phyloP scores from a whole-genome alignment of 768 basidiomycete species.

The Boletus patriciae region DNA sequence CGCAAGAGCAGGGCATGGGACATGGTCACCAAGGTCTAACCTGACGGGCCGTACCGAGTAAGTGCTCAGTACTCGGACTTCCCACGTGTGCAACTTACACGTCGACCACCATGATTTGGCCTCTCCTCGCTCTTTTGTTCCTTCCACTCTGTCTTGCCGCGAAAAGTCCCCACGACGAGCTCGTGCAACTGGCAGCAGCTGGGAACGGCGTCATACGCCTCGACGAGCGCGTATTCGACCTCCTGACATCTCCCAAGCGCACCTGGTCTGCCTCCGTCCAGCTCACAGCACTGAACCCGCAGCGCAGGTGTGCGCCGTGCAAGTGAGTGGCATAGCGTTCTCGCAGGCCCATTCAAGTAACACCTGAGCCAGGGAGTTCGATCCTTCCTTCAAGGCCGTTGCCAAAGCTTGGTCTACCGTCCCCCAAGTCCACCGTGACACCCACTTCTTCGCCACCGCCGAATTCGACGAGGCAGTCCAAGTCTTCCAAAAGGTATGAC shows the following conservation, averaged over 20 bases:
- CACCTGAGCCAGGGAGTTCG: conserved; percentile 64
- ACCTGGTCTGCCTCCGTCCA: conserved; percentile 88
- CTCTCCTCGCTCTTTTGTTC: conserved; percentile 34
- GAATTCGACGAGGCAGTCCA: conserved; percentile 80
- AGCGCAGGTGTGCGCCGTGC: conserved; percentile 90
- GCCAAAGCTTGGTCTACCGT: conserved; percentile 79
- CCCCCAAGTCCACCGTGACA: conserved; percentile 59
- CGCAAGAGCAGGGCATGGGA: conserved; percentile 88
- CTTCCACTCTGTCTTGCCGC: conserved; percentile 35
- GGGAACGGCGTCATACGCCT: conserved; percentile 83
- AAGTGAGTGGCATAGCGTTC: conserved; percentile 52
- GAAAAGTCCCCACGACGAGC: conserved; percentile 48
- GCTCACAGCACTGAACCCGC: conserved; percentile 81
- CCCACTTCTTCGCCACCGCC: conserved; percentile 89
- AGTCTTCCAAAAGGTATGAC: conserved; percentile 76
- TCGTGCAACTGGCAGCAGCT: conserved; percentile 64
- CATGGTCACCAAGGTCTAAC: conserved; percentile 6
- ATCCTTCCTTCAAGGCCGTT: conserved; percentile 78
- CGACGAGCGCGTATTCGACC: conserved; percentile 71
- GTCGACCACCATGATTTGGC: conserved; percentile 13
- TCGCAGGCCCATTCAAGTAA: background rate
- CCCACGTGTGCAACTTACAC: conserved; percentile 16
- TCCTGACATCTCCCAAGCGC: conserved; percentile 71
- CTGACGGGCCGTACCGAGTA: no score
- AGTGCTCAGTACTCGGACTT: background rate